Base-by-base conservation (phyloP, 495 filamentous ascomycete species). In the Penicillium crystallinum region DNA sequence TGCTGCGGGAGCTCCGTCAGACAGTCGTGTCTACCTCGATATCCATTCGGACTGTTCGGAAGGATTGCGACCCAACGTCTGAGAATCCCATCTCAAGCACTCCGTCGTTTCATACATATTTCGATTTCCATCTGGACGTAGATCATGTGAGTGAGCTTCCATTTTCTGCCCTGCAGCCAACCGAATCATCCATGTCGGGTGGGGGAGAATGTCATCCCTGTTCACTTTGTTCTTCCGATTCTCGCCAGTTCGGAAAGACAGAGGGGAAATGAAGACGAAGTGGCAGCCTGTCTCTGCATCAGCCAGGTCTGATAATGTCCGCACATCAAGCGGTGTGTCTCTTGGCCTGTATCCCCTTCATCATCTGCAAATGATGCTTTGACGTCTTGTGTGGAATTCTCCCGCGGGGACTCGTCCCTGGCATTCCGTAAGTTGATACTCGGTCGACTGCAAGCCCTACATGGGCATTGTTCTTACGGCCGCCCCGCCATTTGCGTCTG, bases 41-140 rank as follows among this genome's bases (percentile, higher is more conserved):
- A 47, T 56, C 71, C 69, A 74, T 65, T 72, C 71, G 71, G 71
- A 71, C 57, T 54, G 58, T 61, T 62, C 69, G 69, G 71, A 72
- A 49, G 22, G 31, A 58, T 61, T 55, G 37, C 33, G 45, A 36
- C 49, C 35, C 47, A 52, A 39, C 42, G 19, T 29, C 10, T 17
- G 31, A 31, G n/a, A 37, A 37, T 22, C 30, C n/a, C 15, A 29
- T 17, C 34, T 15, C n/a, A 36, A 36, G 34, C 34, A 36, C 34
- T 36, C 43, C 29, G 25, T 47, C 21, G 29, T 47, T 47, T 47
- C 31, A 27, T 36, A 25, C 46, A 37, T 37, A 37, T 48, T 47
- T 10, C 21, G 31, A 37, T 35, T 15, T 19, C 34, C 45, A 43
- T 40, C 41, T 40, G 23, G 34, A n/a, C 34, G 46, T 19, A 19